A percentile compares a stretch with the other conserved stretches of the same genome.
Evolutionary conservation across 805 yeast genomes (phyloP).

Genomic region (Wickerhamiella brachini): DNA sequence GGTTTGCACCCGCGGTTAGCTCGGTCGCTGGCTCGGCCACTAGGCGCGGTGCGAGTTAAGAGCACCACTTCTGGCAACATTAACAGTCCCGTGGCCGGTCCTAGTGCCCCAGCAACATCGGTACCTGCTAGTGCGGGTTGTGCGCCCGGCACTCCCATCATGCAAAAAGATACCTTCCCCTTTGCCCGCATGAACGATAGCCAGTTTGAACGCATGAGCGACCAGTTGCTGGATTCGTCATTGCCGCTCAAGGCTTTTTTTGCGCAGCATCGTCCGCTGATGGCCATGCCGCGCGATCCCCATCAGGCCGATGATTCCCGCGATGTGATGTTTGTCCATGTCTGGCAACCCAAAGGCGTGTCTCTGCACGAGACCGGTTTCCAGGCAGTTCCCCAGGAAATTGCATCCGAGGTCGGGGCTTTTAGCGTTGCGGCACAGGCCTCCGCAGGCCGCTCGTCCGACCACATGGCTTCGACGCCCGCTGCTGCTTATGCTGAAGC

Average conservation of each 20-base stretch:
- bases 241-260: conserved; percentile 29
- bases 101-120: conserved; percentile 1
- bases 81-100: background rate
- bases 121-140: conserved; percentile 5
- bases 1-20: background rate
- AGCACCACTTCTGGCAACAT: background rate
- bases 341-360: conserved; percentile 6
- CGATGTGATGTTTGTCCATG: conserved; percentile 19
- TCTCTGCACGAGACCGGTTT: conserved; percentile 11
- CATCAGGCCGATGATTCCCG: conserved; percentile 5
- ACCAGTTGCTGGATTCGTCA: conserved; percentile 13
- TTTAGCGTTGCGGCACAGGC: conserved; percentile 14
- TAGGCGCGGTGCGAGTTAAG: background rate
- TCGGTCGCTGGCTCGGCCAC: background rate
- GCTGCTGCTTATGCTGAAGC: background rate
- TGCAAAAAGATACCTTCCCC: conserved; percentile 12
- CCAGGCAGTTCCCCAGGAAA: conserved; percentile 26
- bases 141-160: background rate
- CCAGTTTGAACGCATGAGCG: conserved; percentile 16
- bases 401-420: conserved; percentile 27
- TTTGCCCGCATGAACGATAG: conserved; percentile 11
- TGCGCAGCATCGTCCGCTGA: conserved; percentile 34
- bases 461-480: background rate
- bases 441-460: background rate
- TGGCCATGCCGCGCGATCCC: conserved; percentile 25